These are phyloP conservation scores for Arabis alpina DNA, from an alignment of 345 rosid species.

Conservation along the genomic window DNA sequence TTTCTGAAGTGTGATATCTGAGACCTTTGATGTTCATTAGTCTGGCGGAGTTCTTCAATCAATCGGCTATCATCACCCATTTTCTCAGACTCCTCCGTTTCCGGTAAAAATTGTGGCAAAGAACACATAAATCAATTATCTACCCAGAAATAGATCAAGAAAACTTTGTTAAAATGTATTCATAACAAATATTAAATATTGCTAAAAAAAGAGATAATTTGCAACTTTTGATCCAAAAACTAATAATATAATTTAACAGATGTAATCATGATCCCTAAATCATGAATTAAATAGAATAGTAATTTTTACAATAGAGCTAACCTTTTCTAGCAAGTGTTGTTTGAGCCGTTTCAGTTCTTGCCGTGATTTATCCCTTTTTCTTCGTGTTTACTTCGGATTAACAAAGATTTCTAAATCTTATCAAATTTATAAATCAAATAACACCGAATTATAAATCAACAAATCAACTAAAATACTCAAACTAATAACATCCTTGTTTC, in stretches of 20 bases:
- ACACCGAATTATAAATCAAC: too few species aligned
- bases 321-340: constrained; percentile 96
- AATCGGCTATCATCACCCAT: constrained; percentile 93
- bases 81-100: constrained; percentile 94
- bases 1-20: constrained; percentile 70
- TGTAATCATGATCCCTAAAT: too few species aligned
- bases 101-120: too few species aligned
- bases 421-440: too few species aligned
- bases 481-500: too few species aligned
- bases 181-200: too few species aligned
- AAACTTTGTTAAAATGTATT: neutral
- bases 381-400: constrained; percentile 60
- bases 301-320: constrained; percentile 36
- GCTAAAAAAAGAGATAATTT: too few species aligned
- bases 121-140: too few species aligned
- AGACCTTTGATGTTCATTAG: constrained; percentile 67
- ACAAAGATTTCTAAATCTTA: constrained; percentile 58
- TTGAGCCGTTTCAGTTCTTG: constrained; percentile 81
- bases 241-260: too few species aligned
- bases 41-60: constrained; percentile 81
- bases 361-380: constrained; percentile 79
- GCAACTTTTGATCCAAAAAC: too few species aligned
- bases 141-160: constrained; percentile 6
- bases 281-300: neutral
- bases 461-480: too few species aligned